phyloP scores from a whole-genome alignment of 2,329 filamentous ascomycete species.

The Coniochaeta sp. region DNA sequence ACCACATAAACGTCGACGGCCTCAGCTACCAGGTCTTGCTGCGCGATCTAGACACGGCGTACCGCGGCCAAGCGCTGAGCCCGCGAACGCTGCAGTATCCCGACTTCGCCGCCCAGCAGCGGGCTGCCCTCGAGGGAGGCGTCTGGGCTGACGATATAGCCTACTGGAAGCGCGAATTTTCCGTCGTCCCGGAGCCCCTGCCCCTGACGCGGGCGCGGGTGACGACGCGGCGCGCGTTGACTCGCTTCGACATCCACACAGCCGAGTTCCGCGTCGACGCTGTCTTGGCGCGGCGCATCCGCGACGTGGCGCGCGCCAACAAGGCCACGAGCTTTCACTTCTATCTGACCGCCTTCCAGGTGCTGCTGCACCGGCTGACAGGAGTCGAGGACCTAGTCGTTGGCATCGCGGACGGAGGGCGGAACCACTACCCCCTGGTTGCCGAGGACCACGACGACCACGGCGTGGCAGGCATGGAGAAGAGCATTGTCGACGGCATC shows the following conservation, averaged over 20 bases:
- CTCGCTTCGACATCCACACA: no score
- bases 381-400: conserved; percentile 20
- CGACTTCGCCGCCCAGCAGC: conserved; percentile 25
- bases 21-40: conserved; percentile 35
- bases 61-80: conserved; percentile 19
- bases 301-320: background rate
- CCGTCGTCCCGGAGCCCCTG: conserved; percentile 8
- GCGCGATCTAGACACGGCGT: conserved; percentile 32
- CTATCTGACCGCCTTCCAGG: conserved; percentile 23
- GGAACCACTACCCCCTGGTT: no score
- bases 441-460: no score
- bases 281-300: background rate
- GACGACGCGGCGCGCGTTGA: background rate
- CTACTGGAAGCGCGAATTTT: conserved; percentile 24
- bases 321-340: conserved; percentile 23
- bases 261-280: no score
- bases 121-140: background rate
- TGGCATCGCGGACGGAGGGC: conserved; percentile 36
- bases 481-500: no score
- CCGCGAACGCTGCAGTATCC: conserved; percentile 23
- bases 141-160: conserved; percentile 17
- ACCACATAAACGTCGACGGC: conserved; percentile 45
- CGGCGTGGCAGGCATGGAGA: no score
- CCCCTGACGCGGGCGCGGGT: background rate
- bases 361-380: conserved; percentile 19